Conservation (phyloP, 1,284 basidiomycete species). For the Microbotryum scabiosae region DNA sequence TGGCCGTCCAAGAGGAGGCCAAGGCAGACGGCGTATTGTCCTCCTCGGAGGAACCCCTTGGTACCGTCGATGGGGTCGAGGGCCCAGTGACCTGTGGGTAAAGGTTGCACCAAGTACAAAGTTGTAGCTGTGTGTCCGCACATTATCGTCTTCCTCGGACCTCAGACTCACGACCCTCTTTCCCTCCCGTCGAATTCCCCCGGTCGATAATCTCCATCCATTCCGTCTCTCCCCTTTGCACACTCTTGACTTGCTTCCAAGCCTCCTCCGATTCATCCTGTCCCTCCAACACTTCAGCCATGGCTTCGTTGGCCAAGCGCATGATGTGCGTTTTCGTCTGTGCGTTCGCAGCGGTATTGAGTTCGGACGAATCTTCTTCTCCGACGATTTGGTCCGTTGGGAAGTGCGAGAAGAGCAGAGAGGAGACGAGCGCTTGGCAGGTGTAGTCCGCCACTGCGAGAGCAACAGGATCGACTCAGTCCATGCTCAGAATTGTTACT, state of each 20-base stretch:
- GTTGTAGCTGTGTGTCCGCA: too few relatives aligned
- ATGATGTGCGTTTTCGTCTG: constrained; percentile 51
- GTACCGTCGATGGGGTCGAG: constrained; percentile 89
- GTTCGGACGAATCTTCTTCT: constrained; percentile 83
- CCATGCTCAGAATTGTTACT: not conserved
- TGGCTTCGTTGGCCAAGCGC: constrained; percentile 71
- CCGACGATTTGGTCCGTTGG: constrained; percentile 84
- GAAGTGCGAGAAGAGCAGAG: constrained; percentile 65
- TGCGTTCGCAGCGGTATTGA: constrained; percentile 48
- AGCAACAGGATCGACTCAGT: not conserved
- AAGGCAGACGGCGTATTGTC: constrained; percentile 94
- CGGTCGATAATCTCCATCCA: constrained; percentile 78
- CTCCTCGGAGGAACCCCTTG: constrained; percentile 90
- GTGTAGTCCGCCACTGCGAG: constrained; percentile 77
- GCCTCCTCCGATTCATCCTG: constrained; percentile 37
- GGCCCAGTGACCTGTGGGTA: constrained; percentile 49
- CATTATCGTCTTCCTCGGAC: too few relatives aligned
- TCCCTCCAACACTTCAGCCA: constrained; percentile 42
- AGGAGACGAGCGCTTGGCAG: constrained; percentile 79
- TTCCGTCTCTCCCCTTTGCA: constrained; percentile 43
- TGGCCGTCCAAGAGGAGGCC: constrained; percentile 76
- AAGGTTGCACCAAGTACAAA: not conserved
- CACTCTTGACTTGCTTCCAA: constrained; percentile 48
- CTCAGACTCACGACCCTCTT: constrained; percentile 66
- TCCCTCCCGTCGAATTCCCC: constrained; percentile 71